phyloP scores from a whole-genome alignment of 306 rosid genomes.

The Medicago truncatula region MtrunA17r5.0-ANR NC_053043.1:45126001-45126500 shows the following conservation, averaged over 20 bases:
- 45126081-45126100: constrained; percentile 61
- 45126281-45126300: constrained; percentile 22
- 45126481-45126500: constrained; percentile 36
- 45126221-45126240: constrained; percentile 45
- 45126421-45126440: constrained; percentile 30
- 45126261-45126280: constrained; percentile 51
- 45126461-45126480: constrained; percentile 47
- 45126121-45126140: constrained; percentile 46
- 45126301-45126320: not conserved
- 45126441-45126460: constrained; percentile 50
- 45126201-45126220: constrained; percentile 36
- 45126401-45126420: constrained; percentile 26
- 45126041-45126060: constrained; percentile 62
- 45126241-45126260: constrained; percentile 39
- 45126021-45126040: constrained; percentile 67
- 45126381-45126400: constrained; percentile 28
- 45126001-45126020: constrained; percentile 73
- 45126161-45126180: constrained; percentile 54
- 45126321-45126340: constrained; percentile 35
- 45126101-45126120: constrained; percentile 59
- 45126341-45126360: not conserved
- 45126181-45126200: constrained; percentile 22
- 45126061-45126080: constrained; percentile 55
- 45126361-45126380: constrained; percentile 40
- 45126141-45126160: constrained; percentile 54